Percentiles rank a stretch among this genome's conserved stretches.
These are phyloP conservation scores for Phytopythium sindhum DNA, from an alignment of 352 stramenopile species.

Conservation along the genomic window DNA sequence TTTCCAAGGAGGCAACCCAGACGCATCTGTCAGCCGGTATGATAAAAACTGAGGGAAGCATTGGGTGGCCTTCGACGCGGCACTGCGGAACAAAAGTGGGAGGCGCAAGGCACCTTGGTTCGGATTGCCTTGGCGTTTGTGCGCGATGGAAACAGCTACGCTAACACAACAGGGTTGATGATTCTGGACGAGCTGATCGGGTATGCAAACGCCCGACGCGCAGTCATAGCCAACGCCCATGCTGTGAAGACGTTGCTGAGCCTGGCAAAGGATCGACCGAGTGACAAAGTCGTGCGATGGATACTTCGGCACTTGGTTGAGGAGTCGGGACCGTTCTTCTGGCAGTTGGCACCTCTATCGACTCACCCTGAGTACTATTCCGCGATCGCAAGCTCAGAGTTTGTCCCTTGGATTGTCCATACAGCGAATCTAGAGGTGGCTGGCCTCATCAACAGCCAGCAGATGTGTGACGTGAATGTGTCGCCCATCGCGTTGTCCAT, in stretches of 20 bases:
- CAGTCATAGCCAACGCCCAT: background rate
- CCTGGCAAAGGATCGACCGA: background rate
- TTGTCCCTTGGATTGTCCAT: background rate
- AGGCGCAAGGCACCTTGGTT: background rate
- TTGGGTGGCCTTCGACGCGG: background rate
- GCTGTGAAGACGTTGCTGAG: background rate
- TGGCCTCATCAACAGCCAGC: no score
- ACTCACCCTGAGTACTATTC: background rate
- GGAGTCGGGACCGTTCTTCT: background rate
- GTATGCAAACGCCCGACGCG: background rate
- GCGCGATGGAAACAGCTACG: background rate
- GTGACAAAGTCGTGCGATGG: background rate
- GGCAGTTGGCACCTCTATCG: background rate
- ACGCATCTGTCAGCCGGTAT: background rate
- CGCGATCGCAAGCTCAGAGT: background rate
- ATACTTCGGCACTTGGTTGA: background rate
- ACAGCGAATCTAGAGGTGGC: background rate
- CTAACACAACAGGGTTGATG: background rate
- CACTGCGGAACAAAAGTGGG: background rate
- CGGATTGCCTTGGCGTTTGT: background rate
- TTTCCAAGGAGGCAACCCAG: background rate
- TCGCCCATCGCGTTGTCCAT: background rate
- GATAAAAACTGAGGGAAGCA: background rate
- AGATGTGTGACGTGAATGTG: background rate
- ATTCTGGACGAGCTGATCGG: background rate